These are phyloP conservation scores for Flueggea neowawraea DNA, from an alignment of 441 rosid species.

Conservation along the genomic window DNA sequence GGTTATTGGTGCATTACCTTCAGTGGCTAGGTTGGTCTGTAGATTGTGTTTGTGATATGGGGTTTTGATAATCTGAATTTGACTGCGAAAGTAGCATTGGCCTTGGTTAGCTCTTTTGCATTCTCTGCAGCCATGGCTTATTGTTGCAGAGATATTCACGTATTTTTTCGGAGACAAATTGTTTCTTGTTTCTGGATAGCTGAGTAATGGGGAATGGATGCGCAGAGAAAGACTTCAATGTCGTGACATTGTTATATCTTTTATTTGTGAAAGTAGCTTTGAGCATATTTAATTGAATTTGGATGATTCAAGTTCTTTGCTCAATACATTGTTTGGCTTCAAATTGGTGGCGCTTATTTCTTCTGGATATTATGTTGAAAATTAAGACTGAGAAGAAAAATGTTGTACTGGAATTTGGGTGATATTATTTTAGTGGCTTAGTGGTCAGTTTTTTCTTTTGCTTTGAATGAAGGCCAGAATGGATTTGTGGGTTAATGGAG, in stretches of 20 bases:
- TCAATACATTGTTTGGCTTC: conserved; percentile 7
- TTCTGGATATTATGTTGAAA: conserved; percentile 10
- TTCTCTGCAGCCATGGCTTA: conserved; percentile 6
- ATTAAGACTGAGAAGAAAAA: conserved; percentile 9
- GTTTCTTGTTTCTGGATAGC: no score
- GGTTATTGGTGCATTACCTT: conserved; percentile 9
- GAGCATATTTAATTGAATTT: no score
- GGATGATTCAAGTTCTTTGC: no score
- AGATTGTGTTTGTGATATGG: conserved; percentile 8
- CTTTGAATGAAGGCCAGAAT: conserved; percentile 26
- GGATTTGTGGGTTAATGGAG: conserved; percentile 73
- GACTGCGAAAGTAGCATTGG: not conserved
- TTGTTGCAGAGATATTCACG: conserved; percentile 5
- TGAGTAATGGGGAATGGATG: no score
- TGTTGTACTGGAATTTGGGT: conserved; percentile 26
- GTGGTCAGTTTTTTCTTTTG: not conserved
- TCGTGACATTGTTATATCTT: no score
- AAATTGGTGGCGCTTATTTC: no score
- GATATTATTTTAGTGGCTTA: conserved; percentile 1
- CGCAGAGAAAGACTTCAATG: no score
- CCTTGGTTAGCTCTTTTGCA: not conserved
- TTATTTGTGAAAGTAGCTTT: no score
- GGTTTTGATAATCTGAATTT: conserved; percentile 9
- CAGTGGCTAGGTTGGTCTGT: not conserved
- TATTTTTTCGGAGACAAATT: conserved; percentile 2